These are phyloP conservation scores for Physcomitrellopsis africana DNA, from an alignment of 225 moss, liverwort and hornwort genomes.

Conservation along the genomic window DNA sequence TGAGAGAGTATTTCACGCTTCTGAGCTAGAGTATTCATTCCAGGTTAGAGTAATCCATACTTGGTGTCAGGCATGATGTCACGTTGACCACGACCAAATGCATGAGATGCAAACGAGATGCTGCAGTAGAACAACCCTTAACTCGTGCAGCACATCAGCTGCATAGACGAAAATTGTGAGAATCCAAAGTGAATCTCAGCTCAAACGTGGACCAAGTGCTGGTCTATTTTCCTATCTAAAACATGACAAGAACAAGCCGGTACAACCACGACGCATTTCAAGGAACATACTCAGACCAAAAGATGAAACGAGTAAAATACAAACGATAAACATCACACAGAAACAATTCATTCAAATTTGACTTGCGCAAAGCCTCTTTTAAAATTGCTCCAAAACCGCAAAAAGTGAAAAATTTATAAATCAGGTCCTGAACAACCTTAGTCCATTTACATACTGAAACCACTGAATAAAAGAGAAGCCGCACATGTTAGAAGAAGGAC, in stretches of 20 bases:
- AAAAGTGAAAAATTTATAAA: slow-evolving; percentile 7
- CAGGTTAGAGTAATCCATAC: too few species aligned
- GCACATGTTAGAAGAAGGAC: slow-evolving; percentile 21
- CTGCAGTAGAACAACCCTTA: too few species aligned
- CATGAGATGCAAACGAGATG: too few species aligned
- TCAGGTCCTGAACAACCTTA: slow-evolving; percentile 5
- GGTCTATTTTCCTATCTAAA: neutral
- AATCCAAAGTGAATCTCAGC: slow-evolving; percentile 21
- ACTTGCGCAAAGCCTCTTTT: neutral
- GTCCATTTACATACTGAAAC: slow-evolving; percentile 12
- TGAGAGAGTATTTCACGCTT: too few species aligned
- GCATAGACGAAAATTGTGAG: slow-evolving; percentile 10
- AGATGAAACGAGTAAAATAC: slow-evolving; percentile 13
- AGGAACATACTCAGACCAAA: slow-evolving; percentile 12
- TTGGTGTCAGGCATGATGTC: too few species aligned
- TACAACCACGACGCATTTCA: slow-evolving; percentile 21
- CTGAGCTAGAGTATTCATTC: too few species aligned
- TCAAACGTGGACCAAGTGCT: slow-evolving; percentile 14
- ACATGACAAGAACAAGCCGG: slow-evolving; percentile 18
- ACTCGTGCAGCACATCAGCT: slow-evolving; percentile 6
- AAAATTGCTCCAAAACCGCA: slow-evolving; percentile 8
- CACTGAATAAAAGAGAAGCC: slow-evolving; percentile 22
- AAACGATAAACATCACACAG: neutral
- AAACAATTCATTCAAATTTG: neutral
- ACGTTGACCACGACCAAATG: too few species aligned